These are phyloP conservation scores for Anisodus tanguticus DNA, from an alignment of 257 asterid genomes.

Conservation along the genomic window DNA sequence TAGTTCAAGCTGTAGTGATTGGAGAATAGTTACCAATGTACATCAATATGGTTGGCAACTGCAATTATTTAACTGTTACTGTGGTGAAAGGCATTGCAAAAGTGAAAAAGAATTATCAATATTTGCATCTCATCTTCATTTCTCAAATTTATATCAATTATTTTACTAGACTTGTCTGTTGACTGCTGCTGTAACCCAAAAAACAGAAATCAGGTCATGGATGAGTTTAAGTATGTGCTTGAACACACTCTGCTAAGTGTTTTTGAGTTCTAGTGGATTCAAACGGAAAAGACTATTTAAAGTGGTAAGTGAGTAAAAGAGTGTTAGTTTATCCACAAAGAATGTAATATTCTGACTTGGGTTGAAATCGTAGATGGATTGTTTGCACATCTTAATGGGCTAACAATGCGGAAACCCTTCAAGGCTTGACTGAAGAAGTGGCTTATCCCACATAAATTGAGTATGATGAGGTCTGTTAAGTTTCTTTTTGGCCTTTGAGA, in stretches of 20 bases:
- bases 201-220: conserved; percentile 3
- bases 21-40: conserved; percentile 8
- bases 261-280: conserved; percentile 33
- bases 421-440: conserved; percentile 83
- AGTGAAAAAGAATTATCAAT: neutral
- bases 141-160: conserved; percentile 7
- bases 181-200: conserved; percentile 7
- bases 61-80: neutral
- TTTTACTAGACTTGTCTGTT: neutral
- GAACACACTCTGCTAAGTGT: conserved; percentile 21
- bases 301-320: conserved; percentile 54
- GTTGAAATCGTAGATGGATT: conserved; percentile 98
- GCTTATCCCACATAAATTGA: conserved; percentile 69
- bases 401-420: conserved; percentile 88
- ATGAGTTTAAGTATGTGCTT: conserved; percentile 25
- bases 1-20: conserved; percentile 21
- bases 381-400: conserved; percentile 91
- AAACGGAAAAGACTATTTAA: conserved; percentile 46
- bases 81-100: neutral
- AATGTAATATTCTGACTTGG: conserved; percentile 83
- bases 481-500: conserved; percentile 63
- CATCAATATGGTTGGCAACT: conserved; percentile 11
- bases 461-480: conserved; percentile 87
- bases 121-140: neutral
- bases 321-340: conserved; percentile 59